Evolutionary conservation across 2,329 filamentous ascomycete species (phyloP), one percentile per base, ranked within the genome.

Genomic region (Fusarium mangiferae): DNA sequence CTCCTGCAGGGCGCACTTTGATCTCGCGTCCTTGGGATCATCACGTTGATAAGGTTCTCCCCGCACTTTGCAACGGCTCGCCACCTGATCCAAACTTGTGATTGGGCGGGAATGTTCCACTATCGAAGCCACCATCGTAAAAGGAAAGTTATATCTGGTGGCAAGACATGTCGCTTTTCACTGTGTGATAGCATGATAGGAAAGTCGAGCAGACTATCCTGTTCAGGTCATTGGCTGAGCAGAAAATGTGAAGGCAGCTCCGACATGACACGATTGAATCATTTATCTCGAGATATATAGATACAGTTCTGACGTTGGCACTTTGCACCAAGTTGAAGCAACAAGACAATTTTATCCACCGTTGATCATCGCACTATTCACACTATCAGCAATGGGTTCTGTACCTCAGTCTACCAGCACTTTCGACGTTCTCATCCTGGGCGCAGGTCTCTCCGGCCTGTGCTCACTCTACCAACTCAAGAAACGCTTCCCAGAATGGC

Each of bases 391-490:
- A 18, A 76, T 76, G 74, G 74, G 74, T 5, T 76, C 71, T 12
- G 33, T 76, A 13, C 72, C 72, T 8, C 51, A 65, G 6, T 20
- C 49, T 6, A 22, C 33, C 10, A 39, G 46, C 44, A 62, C 30
- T 17, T 77, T 74, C 39, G 74, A 76, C 56, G 63, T 76, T 11
- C 51, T 77, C 38, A 76, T 76, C 13, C 35, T 77, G 5, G 75
- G 75, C 24, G 58, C 75, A 7, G 75, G 75, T 5, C 77, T 85
- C 11, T 82, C 81, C 10, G 84, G 84, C 1, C 81, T 87, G 45
- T 84, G 82, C 51, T 79, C 81, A 0, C 76, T 85, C 17, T 81
- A 85, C 70, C 80, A 81, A 3, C 81, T 87, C 68, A 77, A 80
- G 14, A 64, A 85, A 42, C 79, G 51, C 20, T 75, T 74, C n/a